A percentile compares a stretch with the other conserved stretches of the same genome.
Evolutionary conservation across 2,329 filamentous ascomycete genomes (phyloP).

Genomic region (Phialophora expanda): DNA sequence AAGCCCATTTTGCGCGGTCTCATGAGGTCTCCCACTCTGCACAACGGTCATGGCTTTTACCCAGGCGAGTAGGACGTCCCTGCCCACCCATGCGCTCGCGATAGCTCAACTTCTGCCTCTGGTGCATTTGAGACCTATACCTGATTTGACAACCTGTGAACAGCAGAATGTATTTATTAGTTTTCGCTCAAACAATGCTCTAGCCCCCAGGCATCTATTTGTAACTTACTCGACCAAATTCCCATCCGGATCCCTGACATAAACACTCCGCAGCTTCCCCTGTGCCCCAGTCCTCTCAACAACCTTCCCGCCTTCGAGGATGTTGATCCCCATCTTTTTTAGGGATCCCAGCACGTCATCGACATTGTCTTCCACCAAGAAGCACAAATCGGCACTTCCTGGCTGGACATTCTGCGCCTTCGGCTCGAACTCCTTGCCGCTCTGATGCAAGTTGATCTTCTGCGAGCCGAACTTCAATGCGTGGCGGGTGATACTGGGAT

Average conservation of each 20-base stretch:
- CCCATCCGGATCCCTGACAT: slow-evolving; percentile 66
- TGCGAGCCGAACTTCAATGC: slow-evolving; percentile 63
- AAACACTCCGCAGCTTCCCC: slow-evolving; percentile 62
- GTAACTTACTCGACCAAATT: slow-evolving; percentile 65
- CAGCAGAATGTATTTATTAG: neutral
- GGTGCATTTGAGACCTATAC: neutral
- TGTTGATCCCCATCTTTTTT: slow-evolving; percentile 53
- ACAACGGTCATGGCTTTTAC: neutral
- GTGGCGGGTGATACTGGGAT: slow-evolving; percentile 50
- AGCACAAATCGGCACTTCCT: slow-evolving; percentile 66
- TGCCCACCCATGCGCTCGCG: neutral
- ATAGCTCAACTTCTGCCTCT: neutral
- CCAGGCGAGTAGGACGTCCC: neutral
- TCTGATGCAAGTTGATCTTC: slow-evolving; percentile 67
- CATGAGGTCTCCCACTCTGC: neutral
- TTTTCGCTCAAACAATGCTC: neutral
- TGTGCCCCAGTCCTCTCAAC: slow-evolving; percentile 63
- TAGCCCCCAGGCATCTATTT: neutral
- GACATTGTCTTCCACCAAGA: slow-evolving; percentile 60
- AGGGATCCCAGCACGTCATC: slow-evolving; percentile 53
- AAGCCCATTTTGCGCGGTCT: too few species aligned
- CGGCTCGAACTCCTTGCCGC: slow-evolving; percentile 64
- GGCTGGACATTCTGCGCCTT: slow-evolving; percentile 61
- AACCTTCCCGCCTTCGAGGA: slow-evolving; percentile 57
- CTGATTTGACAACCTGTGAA: neutral